These are phyloP conservation scores for Coniella vitis DNA, from an alignment of 2,329 filamentous ascomycete species.

Conservation along the genomic window DNA sequence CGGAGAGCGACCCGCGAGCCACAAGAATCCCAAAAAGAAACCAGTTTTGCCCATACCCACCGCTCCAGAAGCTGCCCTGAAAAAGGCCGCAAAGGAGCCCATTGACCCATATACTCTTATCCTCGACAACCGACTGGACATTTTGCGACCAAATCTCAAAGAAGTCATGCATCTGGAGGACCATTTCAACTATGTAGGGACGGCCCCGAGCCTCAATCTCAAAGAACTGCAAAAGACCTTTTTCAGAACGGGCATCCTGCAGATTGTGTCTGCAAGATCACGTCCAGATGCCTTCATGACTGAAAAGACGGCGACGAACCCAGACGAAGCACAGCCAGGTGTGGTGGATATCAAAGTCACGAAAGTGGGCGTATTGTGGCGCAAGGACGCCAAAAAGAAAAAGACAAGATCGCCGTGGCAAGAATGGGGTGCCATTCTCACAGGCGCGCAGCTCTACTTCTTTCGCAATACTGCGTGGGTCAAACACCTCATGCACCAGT, in stretches of 20 bases:
- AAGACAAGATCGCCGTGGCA: slow-evolving; percentile 95
- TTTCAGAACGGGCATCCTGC: slow-evolving; percentile 82
- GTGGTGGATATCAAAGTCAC: slow-evolving; percentile 97
- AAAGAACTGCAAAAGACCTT: slow-evolving; percentile 81
- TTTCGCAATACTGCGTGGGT: slow-evolving; percentile 92
- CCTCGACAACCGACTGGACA: slow-evolving; percentile 79
- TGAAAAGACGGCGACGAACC: slow-evolving; percentile 76
- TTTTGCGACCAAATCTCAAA: slow-evolving; percentile 75
- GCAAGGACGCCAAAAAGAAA: slow-evolving; percentile 89
- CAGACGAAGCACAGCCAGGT: slow-evolving; percentile 79
- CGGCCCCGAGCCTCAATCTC: slow-evolving; percentile 67
- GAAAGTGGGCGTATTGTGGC: slow-evolving; percentile 90
- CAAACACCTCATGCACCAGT: slow-evolving; percentile 82
- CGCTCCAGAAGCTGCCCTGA: slow-evolving; percentile 50
- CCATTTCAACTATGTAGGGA: slow-evolving; percentile 81
- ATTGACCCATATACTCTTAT: slow-evolving; percentile 95
- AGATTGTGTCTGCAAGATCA: slow-evolving; percentile 91
- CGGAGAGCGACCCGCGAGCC: slow-evolving; percentile 62
- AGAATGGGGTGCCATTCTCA: slow-evolving; percentile 95
- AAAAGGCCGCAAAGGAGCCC: slow-evolving; percentile 67
- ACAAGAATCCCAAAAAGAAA: slow-evolving; percentile 61
- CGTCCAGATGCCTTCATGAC: slow-evolving; percentile 93
- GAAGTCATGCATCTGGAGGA: slow-evolving; percentile 93
- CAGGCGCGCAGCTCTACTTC: slow-evolving; percentile 94
- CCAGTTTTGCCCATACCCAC: slow-evolving; percentile 59